phyloP scores from a whole-genome alignment of 768 basidiomycete species.

The Xerocomus potaroensis region DNA sequence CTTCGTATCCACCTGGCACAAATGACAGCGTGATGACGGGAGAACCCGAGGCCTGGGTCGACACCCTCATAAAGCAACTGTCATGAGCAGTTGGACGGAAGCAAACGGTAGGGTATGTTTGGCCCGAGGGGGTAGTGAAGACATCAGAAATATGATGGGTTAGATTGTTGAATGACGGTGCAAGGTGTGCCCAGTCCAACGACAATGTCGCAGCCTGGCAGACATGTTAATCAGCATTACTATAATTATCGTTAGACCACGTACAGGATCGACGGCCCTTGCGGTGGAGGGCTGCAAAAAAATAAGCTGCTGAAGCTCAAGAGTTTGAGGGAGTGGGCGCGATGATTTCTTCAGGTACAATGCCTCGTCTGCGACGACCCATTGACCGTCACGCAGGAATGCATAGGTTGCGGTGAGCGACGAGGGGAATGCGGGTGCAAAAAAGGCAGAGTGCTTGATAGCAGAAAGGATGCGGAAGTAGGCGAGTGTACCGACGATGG shows the following conservation, averaged over 20 bases:
- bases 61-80: slow-evolving; percentile 40
- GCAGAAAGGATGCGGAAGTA: slow-evolving; percentile 92
- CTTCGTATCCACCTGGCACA: slow-evolving; percentile 44
- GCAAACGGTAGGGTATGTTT: slow-evolving; percentile 50
- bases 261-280: slow-evolving; percentile 35
- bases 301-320: slow-evolving; percentile 75
- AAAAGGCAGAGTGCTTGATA: slow-evolving; percentile 84
- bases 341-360: slow-evolving; percentile 40
- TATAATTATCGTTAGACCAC: slow-evolving; percentile 6
- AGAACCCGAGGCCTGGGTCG: slow-evolving; percentile 33
- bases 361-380: slow-evolving; percentile 57
- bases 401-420: slow-evolving; percentile 55
- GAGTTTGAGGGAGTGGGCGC: slow-evolving; percentile 30
- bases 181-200: slow-evolving; percentile 39
- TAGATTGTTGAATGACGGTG: slow-evolving; percentile 42
- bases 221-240: slow-evolving; percentile 3
- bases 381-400: slow-evolving; percentile 50
- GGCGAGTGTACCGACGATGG: slow-evolving; percentile 83
- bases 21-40: slow-evolving; percentile 51
- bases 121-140: slow-evolving; percentile 40
- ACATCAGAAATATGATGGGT: slow-evolving; percentile 44
- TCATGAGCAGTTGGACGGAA: slow-evolving; percentile 32
- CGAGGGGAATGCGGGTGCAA: slow-evolving; percentile 50
- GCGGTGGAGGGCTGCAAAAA: slow-evolving; percentile 50
- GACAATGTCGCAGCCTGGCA: slow-evolving; percentile 28